These are phyloP conservation scores for Chlorella ohadii DNA, from an alignment of 139 green algal genomes.

Conservation along the genomic window DNA sequence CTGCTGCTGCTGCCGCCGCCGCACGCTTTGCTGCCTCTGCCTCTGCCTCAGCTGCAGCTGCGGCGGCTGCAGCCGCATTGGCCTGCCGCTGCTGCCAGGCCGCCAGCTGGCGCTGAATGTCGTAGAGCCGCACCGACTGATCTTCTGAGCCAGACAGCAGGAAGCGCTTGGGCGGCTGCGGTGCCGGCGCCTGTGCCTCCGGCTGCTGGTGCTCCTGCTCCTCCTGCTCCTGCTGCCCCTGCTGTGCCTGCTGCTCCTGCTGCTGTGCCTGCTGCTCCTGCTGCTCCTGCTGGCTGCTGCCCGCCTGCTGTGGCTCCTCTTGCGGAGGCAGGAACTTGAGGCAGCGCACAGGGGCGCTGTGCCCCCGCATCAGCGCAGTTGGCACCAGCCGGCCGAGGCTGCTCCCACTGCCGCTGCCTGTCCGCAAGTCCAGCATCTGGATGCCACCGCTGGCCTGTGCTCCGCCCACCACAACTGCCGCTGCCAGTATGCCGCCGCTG, in stretches of 20 bases:
- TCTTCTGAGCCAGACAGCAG: constrained; percentile 36
- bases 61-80: neutral
- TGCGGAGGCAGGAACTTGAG: constrained; percentile 8
- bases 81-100: constrained; percentile 31
- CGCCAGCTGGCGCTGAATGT: constrained; percentile 12
- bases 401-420: neutral
- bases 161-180: neutral
- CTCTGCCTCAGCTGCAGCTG: neutral
- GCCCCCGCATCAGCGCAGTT: constrained; percentile 2
- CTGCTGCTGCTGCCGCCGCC: neutral
- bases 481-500: constrained; percentile 20
- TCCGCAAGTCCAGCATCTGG: neutral
- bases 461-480: neutral
- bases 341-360: constrained; percentile 2
- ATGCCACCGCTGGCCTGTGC: constrained; percentile 1
- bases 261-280: neutral
- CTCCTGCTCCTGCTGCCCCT: no score
- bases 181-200: neutral
- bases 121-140: constrained; percentile 30
- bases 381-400: neutral
- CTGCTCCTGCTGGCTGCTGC: neutral
- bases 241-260: neutral
- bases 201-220: neutral
- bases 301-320: neutral
- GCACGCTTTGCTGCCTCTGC: neutral